These are phyloP conservation scores for Exobasidium cylindrosporum DNA, from an alignment of 1,284 basidiomycete genomes.

Conservation along the genomic window DNA sequence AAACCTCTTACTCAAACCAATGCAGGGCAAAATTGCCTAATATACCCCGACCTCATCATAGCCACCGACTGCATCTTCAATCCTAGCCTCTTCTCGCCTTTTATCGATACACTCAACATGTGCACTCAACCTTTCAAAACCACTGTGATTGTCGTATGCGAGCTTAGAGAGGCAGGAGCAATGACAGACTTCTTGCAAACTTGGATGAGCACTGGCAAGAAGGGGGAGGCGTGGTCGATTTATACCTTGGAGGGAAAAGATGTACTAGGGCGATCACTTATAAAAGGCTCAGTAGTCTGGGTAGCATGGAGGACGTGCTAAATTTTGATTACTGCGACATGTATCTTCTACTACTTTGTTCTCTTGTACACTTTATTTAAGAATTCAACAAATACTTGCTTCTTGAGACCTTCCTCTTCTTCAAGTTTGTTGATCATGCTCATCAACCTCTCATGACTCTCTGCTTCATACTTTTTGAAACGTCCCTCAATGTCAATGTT, in stretches of 20 bases:
- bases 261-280: conserved; percentile 8
- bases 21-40: neutral
- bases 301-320: conserved; percentile 12
- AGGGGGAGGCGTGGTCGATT: neutral
- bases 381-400: conserved; percentile 79
- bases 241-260: conserved; percentile 6
- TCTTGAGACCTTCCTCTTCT: conserved; percentile 64
- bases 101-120: conserved; percentile 36
- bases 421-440: conserved; percentile 47
- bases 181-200: conserved; percentile 28
- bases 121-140: conserved; percentile 30
- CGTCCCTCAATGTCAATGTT: conserved; percentile 63
- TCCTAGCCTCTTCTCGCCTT: conserved; percentile 37
- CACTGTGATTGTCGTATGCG: conserved; percentile 32
- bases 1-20: neutral
- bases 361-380: conserved; percentile 75
- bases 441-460: conserved; percentile 62
- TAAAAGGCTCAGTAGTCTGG: conserved; percentile 14
- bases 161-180: conserved; percentile 39
- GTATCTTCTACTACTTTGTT: conserved; percentile 39
- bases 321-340: neutral
- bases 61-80: conserved; percentile 30
- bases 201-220: conserved; percentile 23
- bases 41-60: conserved; percentile 10
- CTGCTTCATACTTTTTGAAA: conserved; percentile 77